Conservation (phyloP, 768 basidiomycete species). For the Daedaleopsis sinensis region DNA sequence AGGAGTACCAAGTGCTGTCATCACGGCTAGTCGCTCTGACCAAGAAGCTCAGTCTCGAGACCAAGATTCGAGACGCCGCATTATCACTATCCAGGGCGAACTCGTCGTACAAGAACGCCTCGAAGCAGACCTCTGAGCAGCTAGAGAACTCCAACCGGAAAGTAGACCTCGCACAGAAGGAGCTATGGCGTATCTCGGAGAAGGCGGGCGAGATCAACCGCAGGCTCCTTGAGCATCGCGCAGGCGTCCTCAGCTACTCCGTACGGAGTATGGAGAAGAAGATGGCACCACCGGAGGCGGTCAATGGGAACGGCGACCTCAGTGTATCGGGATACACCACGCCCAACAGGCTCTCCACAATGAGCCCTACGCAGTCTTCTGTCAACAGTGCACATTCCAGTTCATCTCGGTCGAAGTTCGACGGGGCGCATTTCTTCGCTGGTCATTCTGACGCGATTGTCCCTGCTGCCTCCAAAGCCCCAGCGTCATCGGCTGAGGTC, state of each 20-base stretch:
- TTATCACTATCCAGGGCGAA: conserved; percentile 73
- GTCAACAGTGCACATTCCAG: conserved; percentile 45
- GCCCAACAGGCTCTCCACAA: conserved; percentile 50
- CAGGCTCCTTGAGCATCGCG: conserved; percentile 78
- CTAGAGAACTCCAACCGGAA: conserved; percentile 74
- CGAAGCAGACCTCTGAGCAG: conserved; percentile 70
- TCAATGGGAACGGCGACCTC: conserved; percentile 36
- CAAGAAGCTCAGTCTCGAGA: conserved; percentile 79
- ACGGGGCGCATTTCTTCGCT: conserved; percentile 84
- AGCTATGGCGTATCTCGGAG: conserved; percentile 69
- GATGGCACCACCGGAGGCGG: conserved; percentile 31
- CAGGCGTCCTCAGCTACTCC: conserved; percentile 76
- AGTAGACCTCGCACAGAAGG: conserved; percentile 70
- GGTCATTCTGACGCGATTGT: conserved; percentile 74
- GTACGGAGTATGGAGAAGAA: conserved; percentile 69
- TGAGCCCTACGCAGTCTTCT: conserved; percentile 52
- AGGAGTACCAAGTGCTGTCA: conserved; percentile 78
- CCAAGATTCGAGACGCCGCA: conserved; percentile 87
- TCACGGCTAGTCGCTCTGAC: conserved; percentile 66
- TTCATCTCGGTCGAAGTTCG: conserved; percentile 62
- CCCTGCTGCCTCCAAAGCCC: conserved; percentile 44
- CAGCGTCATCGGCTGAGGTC: conserved; percentile 49
- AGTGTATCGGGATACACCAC: conserved; percentile 56
- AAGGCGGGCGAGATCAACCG: conserved; percentile 63
- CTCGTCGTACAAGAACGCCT: conserved; percentile 54